Base-by-base conservation (phyloP, 73 alveolate genomes). In the Paramecium caudatum region DNA sequence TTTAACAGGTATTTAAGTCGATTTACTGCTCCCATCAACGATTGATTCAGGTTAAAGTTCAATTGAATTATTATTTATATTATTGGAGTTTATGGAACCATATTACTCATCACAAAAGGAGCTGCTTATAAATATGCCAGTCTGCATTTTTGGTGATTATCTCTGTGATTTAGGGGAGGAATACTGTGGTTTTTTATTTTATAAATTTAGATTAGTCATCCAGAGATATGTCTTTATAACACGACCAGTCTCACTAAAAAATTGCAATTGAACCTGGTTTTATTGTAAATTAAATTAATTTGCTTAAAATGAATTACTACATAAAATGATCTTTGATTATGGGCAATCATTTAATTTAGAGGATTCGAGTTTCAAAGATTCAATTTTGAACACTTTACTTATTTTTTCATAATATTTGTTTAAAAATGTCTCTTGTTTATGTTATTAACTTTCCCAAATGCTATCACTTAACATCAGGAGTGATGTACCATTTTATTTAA, bases 401-500 rank as follows among this genome's bases (percentile, higher is more conserved):
- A 74, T 74, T 41, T 74, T 74, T 3, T 0, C 17, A 74, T 41
- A 74, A 74, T 74, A 74, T 37, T 10, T n/a, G 19, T 37, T 15
- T 19, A 45, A n/a, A 65, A 65, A 65, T n/a, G 8, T 25, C 19
- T 43, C 39, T 39, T 74, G 2, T 41, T 74, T 37, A 34, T 41
- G 19, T 36, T n/a, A 45, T 16, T 23, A 12, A 19, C 65, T 43
- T 12, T 74, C 88, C 88, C 88, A 74, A 0, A 41, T 4, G 6
- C 19, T 74, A 19, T 74, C 88, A 12, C 55, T 45, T 19, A 74
- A 16, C 68, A 74, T 41, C 55, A 19, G 19, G 43, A 74, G 36
- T 23, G 33, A 41, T 12, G 55, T 47, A 16, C 87, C 87, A 74
- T 74, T 74, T 15, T n/a, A 41, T 37, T 74, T 74, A 74, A 74